Conservation (phyloP, 257 asterid species). For the Rubia yunnanensis region DNA sequence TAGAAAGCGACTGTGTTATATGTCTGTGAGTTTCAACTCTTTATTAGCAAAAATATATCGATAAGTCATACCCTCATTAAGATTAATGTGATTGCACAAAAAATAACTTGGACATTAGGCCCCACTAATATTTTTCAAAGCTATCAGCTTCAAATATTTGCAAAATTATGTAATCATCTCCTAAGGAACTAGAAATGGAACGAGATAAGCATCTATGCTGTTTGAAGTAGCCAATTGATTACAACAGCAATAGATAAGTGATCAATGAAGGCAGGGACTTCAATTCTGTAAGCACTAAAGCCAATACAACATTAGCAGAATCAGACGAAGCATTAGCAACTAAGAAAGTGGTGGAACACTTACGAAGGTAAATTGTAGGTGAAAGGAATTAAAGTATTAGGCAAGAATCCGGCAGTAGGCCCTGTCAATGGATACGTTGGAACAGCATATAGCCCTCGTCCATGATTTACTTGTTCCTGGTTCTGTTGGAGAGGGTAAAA, state of each 20-base stretch:
- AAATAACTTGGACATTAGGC: not conserved
- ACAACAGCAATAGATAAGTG: not conserved
- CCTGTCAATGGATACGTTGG: slow-evolving; percentile 52
- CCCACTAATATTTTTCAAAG: not conserved
- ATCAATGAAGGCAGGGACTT: slow-evolving; percentile 2
- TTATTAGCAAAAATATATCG: not conserved
- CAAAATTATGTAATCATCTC: not conserved
- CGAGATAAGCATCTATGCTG: not conserved
- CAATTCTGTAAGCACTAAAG: not conserved
- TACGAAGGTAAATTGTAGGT: slow-evolving; percentile 79
- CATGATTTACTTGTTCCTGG: slow-evolving; percentile 64
- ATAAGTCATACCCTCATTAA: not conserved
- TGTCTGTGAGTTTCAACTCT: not conserved
- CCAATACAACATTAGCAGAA: not conserved
- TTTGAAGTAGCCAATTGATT: not conserved
- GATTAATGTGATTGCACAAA: not conserved
- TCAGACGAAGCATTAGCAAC: not conserved
- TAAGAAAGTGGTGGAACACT: slow-evolving; percentile 27
- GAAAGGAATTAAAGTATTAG: slow-evolving; percentile 68
- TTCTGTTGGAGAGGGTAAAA: slow-evolving; percentile 18
- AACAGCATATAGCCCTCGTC: slow-evolving; percentile 93
- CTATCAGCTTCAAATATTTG: not conserved
- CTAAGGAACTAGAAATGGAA: not conserved
- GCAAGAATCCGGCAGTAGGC: slow-evolving; percentile 42
- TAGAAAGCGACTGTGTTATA: not conserved